Base-by-base conservation (phyloP, 352 stramenopile species). In the Pythium scleroteichum region DNA sequence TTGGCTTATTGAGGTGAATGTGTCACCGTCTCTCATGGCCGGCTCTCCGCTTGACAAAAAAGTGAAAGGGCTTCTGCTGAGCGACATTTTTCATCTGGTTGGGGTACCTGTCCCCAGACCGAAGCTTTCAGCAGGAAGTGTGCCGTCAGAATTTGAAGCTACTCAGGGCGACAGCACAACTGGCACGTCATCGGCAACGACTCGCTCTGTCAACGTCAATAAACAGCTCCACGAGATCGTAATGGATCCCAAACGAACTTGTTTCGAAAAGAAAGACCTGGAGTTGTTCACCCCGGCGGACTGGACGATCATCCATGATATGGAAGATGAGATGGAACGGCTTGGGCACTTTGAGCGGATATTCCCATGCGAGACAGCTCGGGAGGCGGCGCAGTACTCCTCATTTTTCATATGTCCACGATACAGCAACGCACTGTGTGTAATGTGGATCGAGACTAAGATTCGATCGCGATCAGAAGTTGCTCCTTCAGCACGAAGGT, bases 11-110 rank as follows among this genome's bases (percentile, higher is more conserved):
- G 82, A 92, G 47, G 82, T 86, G 20, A 92, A 92, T 38, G 80
- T 92, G 7, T 90, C 79, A 41, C 82, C 82, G 19, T 92, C 82
- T 35, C 74, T 92, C n/a, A 92, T 94, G 85, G 81, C 79, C 13
- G 75, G 69, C 17, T 91, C 82, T 0, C 82, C 82, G 14, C 71
- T 94, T 0, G 85, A 94, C 33, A 76, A 81, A 17, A 72, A 81
- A 12, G 69, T 93, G 10, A 94, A 94, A 53, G 85, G 82, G 1
- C 53, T 92, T n/a, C 58, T 94, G 6, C 60, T 94, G 16, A 89
- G 78, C 33, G 85, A 94, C 48, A 88, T 85, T n/a, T 79, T 92
- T 35, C 82, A 94, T 46, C 69, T 94, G 19, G 82, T 94, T 2
- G 85, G 85, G 9, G 54, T 91, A 5, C 77, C 79, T 3, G 77